Evolutionary conservation across 2,329 filamentous ascomycete genomes (phyloP), one percentile per base, ranked within the genome.

Genomic region (Rhinocladiella similis): DNA sequence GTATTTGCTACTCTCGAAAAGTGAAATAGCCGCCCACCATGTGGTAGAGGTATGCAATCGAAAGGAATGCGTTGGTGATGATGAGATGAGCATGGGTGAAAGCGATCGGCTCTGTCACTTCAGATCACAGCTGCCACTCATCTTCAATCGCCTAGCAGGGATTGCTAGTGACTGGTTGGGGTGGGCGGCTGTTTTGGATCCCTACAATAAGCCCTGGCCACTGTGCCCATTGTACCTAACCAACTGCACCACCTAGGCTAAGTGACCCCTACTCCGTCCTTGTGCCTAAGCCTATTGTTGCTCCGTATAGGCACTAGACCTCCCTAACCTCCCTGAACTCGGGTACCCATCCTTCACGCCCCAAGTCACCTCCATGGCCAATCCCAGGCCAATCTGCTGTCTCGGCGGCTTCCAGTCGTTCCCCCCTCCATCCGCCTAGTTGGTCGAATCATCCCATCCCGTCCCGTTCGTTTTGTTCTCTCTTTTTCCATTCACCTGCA

Each of bases 51-150:
- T 33, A 33, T 33, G 29, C 29, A 33, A 33, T 3, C 29, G 7
- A 9, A 33, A 33, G 29, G 29, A 33, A 33, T 33, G 29, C 10
- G 29, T 33, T 9, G 29, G 29, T 33, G 29, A 33, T 33, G 29
- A 33, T 33, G 29, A 33, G 29, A 33, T 33, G 29, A 33, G 29
- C 29, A 2, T 12, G 25, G 5, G 18, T 41, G 18, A 19, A 41
- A 41, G 18, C 6, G 38, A 41, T 41, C 38, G 38, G 14, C 38
- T 41, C 14, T 41, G 38, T 41, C 38, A 41, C n/a, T 41, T 41
- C 14, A 16, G 38, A 41, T 41, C 38, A 41, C n/a, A 16, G 50
- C 50, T 53, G 36, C 47, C 50, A 57, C 45, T 45, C 50, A 41
- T 50, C 39, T 47, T 19, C 18, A 5, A n/a, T 56, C 47, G 46